Evolutionary conservation across 352 stramenopile genomes (phyloP), one percentile per base, ranked within the genome.

Genomic region (Pythium graminicola): DNA sequence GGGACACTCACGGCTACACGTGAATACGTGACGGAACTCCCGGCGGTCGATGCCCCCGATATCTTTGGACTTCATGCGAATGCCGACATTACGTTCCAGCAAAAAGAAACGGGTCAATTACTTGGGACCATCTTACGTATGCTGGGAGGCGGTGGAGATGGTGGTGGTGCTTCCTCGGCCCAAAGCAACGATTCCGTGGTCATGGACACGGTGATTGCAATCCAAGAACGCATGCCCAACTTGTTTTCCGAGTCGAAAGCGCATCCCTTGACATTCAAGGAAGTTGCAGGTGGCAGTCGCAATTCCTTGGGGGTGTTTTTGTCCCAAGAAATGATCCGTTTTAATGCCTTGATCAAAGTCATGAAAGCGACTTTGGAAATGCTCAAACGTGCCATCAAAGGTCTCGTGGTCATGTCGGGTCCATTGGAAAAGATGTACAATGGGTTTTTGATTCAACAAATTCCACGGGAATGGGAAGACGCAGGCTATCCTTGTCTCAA

Each of bases 21-120:
- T 81, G 22, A 69, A 90, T 96, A 94, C 61, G 56, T 97, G 32
- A 69, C 76, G 10, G 95, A 95, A 2, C 57, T 96, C 47, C 88
- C 66, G 42, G 73, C 96, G 16, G 96, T 94, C 47, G 81, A 85
- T 0, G 89, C 97, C 52, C 91, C 91, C 0, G 89, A 97, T 54
- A 81, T 97, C 14, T 97, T 97, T 57, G 91, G 91, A 23, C 96
- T 97, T 89, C 91, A 97, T 62, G 83, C 95, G 39, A 97, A 97
- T 62, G 91, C 91, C 24, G 95, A 93, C 59, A 97, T 97, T 65
- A 96, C 90, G 14, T 97, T 84, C 63, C 85, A 85, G 2, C 81
- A 96, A 54, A 86, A 84, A 2, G 88, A 97, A 61, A 90, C 83
- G 4, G 94, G 89, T 63, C 85, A 86, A 38, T 87, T 89, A 54